Evolutionary conservation across 371 early-diverging fungal genomes (phyloP).

Genomic region (Rhizopus stolonifer): DNA sequence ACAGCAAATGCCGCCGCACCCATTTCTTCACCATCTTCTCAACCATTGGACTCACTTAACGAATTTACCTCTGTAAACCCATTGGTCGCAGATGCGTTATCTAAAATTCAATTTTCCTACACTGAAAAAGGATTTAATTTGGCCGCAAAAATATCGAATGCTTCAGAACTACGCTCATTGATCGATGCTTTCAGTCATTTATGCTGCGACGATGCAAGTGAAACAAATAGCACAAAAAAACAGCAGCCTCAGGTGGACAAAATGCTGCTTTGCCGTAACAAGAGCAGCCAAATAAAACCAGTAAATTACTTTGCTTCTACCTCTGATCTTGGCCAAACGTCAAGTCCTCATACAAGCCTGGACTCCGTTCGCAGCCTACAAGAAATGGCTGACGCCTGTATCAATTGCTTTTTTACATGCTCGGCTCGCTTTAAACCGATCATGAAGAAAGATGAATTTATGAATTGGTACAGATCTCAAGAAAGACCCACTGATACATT

Average conservation of each 20-base stretch:
- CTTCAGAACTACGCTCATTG: slow-evolving; percentile 29
- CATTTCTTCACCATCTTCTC: slow-evolving; percentile 5
- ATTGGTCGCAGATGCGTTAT: slow-evolving; percentile 18
- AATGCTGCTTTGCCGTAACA: slow-evolving; percentile 33
- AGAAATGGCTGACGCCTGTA: slow-evolving; percentile 42
- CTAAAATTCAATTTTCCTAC: slow-evolving; percentile 32
- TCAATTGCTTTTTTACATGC: slow-evolving; percentile 43
- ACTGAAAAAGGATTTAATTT: slow-evolving; percentile 32
- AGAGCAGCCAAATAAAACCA: slow-evolving; percentile 33
- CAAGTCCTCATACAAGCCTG: slow-evolving; percentile 27
- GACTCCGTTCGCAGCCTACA: slow-evolving; percentile 20
- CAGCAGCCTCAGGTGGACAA: neutral
- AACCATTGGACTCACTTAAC: neutral
- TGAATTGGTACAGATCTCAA: slow-evolving; percentile 40
- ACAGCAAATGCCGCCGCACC: neutral
- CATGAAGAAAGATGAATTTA: slow-evolving; percentile 37
- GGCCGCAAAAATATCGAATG: slow-evolving; percentile 33
- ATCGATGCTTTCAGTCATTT: slow-evolving; percentile 37
- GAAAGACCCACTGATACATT: slow-evolving; percentile 33
- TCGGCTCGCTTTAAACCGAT: slow-evolving; percentile 44
- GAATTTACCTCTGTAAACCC: neutral
- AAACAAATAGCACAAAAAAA: neutral
- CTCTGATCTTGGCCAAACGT: slow-evolving; percentile 26
- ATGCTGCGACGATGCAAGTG: slow-evolving; percentile 12
- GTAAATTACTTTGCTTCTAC: slow-evolving; percentile 40